Evolutionary conservation across 306 rosid species (phyloP).

Genomic region (Castanospermum australe): DNA sequence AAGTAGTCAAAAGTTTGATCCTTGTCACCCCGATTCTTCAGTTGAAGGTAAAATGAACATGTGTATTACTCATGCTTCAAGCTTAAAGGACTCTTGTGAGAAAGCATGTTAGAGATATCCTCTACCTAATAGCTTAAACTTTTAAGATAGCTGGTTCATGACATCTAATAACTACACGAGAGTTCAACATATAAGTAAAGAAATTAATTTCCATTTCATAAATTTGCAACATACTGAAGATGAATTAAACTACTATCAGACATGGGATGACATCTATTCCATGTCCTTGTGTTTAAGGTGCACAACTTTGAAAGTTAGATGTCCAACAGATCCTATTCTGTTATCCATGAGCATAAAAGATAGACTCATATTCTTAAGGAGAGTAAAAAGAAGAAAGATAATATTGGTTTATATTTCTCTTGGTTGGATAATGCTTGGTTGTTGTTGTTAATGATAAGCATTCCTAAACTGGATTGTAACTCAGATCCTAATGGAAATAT

Average conservation of each 20-base stretch:
- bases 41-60: too few species aligned
- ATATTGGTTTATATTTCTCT: not conserved
- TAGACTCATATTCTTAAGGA: not conserved
- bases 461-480: not conserved
- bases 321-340: not conserved
- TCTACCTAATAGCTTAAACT: too few species aligned
- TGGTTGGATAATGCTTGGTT: too few species aligned
- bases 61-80: too few species aligned
- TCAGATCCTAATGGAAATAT: not conserved
- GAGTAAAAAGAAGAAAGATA: too few species aligned
- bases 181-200: not conserved
- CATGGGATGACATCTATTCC: slow-evolving; percentile 5
- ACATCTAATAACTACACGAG: too few species aligned
- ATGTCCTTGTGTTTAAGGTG: not conserved
- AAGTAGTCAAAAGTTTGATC: too few species aligned
- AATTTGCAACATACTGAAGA: not conserved
- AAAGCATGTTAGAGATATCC: too few species aligned
- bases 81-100: too few species aligned
- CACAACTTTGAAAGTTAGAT: not conserved
- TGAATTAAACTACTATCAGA: not conserved
- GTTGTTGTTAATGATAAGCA: too few species aligned
- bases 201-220: not conserved
- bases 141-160: too few species aligned
- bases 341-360: slow-evolving; percentile 18
- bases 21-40: too few species aligned